Evolutionary conservation across 306 rosid species (phyloP).

Genomic region (Biancaea sappan): DNA sequence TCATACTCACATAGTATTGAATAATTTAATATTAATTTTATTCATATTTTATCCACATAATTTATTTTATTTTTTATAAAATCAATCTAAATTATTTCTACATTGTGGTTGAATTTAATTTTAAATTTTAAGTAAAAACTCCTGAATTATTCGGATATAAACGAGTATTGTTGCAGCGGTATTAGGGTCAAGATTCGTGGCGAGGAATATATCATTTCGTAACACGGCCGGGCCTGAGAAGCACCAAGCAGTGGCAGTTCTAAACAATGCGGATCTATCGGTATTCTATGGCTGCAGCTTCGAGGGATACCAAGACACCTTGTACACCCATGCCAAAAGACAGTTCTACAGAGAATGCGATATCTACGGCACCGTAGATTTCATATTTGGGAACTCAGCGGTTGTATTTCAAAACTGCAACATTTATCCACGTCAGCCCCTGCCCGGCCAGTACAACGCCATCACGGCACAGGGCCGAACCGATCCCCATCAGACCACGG

Average conservation of each 20-base stretch:
- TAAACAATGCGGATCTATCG: constrained; percentile 74
- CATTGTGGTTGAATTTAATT: too few relatives aligned
- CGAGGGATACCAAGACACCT: constrained; percentile 84
- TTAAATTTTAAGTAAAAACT: too few relatives aligned
- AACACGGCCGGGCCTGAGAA: constrained; percentile 82
- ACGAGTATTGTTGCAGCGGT: constrained; percentile 52
- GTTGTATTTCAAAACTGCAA: constrained; percentile 74
- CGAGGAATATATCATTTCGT: constrained; percentile 62
- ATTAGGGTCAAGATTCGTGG: constrained; percentile 65
- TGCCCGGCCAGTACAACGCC: constrained; percentile 76
- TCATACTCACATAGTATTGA: too few relatives aligned
- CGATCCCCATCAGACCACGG: constrained; percentile 71
- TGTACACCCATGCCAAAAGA: constrained; percentile 66
- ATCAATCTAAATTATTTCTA: too few relatives aligned
- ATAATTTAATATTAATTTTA: too few relatives aligned
- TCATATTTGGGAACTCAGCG: constrained; percentile 85
- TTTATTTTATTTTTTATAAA: too few relatives aligned
- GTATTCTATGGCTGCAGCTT: constrained; percentile 78
- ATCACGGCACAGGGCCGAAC: constrained; percentile 83
- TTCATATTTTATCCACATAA: too few relatives aligned
- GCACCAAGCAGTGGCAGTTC: constrained; percentile 80
- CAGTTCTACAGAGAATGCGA: constrained; percentile 86
- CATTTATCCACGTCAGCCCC: constrained; percentile 59
- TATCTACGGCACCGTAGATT: constrained; percentile 82
- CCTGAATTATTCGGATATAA: too few relatives aligned